A percentile compares a stretch with the other conserved stretches of the same genome.
phyloP scores from a whole-genome alignment of 306 rosid genomes.

The Carpinus fangiana region DNA sequence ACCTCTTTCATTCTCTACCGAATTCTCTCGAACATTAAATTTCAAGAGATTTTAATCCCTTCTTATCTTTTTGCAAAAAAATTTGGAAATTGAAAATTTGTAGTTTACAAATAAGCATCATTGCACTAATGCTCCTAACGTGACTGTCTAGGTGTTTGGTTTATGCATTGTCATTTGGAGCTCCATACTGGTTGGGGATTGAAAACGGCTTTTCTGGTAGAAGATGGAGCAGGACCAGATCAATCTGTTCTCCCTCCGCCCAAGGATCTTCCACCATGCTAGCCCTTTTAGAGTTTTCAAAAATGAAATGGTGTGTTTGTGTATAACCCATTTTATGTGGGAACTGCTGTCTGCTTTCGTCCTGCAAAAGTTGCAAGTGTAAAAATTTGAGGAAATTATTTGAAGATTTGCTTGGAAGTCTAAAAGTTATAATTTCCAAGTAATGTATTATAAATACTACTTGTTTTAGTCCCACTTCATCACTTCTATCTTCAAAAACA shows the following conservation, averaged over 20 bases:
- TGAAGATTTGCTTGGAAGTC: conserved; percentile 16
- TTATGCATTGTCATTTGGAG: conserved; percentile 81
- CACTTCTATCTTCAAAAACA: neutral
- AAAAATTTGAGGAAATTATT: conserved; percentile 19
- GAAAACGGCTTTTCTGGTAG: conserved; percentile 74
- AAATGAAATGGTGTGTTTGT: neutral
- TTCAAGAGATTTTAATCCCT: too few relatives aligned
- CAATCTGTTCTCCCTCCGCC: conserved; percentile 74
- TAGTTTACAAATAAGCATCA: too few relatives aligned
- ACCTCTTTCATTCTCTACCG: too few relatives aligned
- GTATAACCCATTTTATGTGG: neutral
- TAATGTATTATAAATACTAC: neutral
- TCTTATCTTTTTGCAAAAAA: too few relatives aligned
- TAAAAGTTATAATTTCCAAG: conserved; percentile 1
- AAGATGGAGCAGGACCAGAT: conserved; percentile 61
- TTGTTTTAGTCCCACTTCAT: neutral
- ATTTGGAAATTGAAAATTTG: too few relatives aligned
- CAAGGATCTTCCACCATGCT: conserved; percentile 75
- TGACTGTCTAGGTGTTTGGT: conserved; percentile 69
- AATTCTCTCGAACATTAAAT: too few relatives aligned
- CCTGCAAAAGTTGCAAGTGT: conserved; percentile 44
- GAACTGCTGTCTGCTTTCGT: conserved; percentile 23
- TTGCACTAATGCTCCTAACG: conserved; percentile 2
- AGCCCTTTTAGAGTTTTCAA: neutral
- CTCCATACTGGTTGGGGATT: conserved; percentile 86